phyloP scores from a whole-genome alignment of 768 basidiomycete species.

The Auricularia auricula-judae region DNA sequence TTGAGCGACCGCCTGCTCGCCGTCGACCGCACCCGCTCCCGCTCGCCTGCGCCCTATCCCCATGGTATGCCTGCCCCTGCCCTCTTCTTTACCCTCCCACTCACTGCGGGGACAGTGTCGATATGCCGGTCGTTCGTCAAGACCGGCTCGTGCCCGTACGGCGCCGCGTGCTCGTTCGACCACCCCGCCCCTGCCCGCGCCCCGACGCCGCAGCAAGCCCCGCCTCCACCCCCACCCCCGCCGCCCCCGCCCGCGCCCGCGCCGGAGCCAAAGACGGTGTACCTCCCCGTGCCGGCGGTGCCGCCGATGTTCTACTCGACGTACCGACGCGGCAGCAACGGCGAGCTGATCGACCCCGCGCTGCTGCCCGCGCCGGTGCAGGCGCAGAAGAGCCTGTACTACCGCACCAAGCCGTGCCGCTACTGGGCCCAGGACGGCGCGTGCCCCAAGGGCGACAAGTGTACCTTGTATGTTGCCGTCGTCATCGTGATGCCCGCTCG shows the following conservation, averaged over 20 bases:
- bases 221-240: neutral
- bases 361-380: neutral
- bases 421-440: conserved; percentile 34
- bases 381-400: conserved; percentile 2
- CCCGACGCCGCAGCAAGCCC: neutral
- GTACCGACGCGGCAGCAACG: neutral
- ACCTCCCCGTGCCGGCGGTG: neutral
- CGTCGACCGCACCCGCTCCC: neutral
- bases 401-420: conserved; percentile 41
- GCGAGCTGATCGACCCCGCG: neutral
- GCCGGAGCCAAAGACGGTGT: neutral
- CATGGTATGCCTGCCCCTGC: neutral
- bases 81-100: neutral
- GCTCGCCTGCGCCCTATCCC: neutral
- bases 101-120: neutral
- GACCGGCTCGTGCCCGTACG: neutral
- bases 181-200: neutral
- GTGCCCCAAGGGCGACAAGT: conserved; percentile 43
- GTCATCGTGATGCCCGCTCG: neutral
- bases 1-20: neutral
- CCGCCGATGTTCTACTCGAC: conserved; percentile 1
- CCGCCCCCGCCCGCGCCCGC: neutral
- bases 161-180: neutral
- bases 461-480: conserved; percentile 42
- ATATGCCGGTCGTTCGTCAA: neutral